Conservation (phyloP, 1,284 basidiomycete genomes). For the Coriolopsis trogii region DNA sequence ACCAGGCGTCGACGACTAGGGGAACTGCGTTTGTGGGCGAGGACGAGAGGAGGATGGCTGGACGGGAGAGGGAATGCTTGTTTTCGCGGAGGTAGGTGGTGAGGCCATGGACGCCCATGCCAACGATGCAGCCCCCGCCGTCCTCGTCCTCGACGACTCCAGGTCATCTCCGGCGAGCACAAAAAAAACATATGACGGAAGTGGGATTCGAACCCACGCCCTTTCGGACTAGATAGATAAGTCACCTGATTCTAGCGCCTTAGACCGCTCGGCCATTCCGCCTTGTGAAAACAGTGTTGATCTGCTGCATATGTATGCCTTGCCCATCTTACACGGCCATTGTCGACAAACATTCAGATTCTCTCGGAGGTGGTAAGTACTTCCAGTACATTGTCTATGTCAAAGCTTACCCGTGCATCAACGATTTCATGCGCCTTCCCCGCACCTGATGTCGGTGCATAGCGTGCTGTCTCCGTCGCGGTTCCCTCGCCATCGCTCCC, state of each 20-base stretch:
- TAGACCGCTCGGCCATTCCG: constrained; percentile 28
- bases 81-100: constrained; percentile 81
- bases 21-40: constrained; percentile 13
- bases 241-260: constrained; percentile 27
- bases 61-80: constrained; percentile 58
- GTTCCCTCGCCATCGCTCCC: constrained; percentile 51
- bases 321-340: no score
- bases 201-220: constrained; percentile 1
- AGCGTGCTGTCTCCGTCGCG: constrained; percentile 64
- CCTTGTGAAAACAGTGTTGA: no score
- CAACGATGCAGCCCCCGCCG: constrained; percentile 10
- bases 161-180: not conserved
- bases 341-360: no score
- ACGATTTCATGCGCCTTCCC: constrained; percentile 33
- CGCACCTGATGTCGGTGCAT: constrained; percentile 63
- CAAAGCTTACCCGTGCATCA: constrained; percentile 69
- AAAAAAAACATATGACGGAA: not conserved
- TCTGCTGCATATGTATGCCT: no score
- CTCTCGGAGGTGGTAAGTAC: no score
- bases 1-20: constrained; percentile 86
- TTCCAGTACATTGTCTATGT: constrained; percentile 65
- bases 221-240: not conserved
- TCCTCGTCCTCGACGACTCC: no score
- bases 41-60: constrained; percentile 40
- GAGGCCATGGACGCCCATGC: constrained; percentile 84